phyloP scores from a whole-genome alignment of 768 basidiomycete species.

The Podaxis mareebaensis region DNA sequence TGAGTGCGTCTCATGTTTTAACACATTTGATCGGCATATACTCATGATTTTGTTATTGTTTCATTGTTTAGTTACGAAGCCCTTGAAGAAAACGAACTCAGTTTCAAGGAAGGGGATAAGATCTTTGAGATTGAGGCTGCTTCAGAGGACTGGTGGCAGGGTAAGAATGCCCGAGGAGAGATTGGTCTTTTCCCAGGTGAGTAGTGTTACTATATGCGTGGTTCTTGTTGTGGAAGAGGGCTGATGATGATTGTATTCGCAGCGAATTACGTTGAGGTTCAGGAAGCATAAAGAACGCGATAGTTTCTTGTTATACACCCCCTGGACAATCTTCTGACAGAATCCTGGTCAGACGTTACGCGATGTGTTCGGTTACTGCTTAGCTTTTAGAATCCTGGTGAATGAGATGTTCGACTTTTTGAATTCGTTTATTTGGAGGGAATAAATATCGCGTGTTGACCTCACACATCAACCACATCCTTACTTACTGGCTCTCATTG shows the following conservation, averaged over 20 bases:
- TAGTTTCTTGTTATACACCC: neutral
- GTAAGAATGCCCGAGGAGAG: conserved; percentile 54
- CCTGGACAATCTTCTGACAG: neutral
- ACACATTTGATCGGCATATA: conserved; percentile 1
- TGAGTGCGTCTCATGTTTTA: conserved; percentile 48
- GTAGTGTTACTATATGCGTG: conserved; percentile 22
- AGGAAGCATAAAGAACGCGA: conserved; percentile 24
- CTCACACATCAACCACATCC: neutral
- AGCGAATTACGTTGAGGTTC: conserved; percentile 42
- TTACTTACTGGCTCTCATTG: neutral
- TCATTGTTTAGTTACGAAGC: conserved; percentile 70
- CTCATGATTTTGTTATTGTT: neutral
- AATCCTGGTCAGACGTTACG: neutral
- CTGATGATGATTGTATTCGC: conserved; percentile 5
- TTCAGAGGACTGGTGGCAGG: conserved; percentile 91
- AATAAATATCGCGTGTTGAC: neutral
- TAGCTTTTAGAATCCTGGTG: neutral
- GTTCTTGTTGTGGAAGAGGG: neutral
- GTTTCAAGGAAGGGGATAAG: conserved; percentile 80
- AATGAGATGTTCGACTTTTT: neutral
- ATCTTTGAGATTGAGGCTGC: conserved; percentile 79
- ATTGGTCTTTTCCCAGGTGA: conserved; percentile 77
- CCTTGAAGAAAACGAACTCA: conserved; percentile 87
- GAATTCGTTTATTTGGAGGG: neutral
- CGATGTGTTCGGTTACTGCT: neutral